A percentile compares a stretch with the other conserved stretches of the same genome.
Conservation (phyloP, 192 early-diverging fungal genomes). For the Tieghemiomyces parasiticus region DNA sequence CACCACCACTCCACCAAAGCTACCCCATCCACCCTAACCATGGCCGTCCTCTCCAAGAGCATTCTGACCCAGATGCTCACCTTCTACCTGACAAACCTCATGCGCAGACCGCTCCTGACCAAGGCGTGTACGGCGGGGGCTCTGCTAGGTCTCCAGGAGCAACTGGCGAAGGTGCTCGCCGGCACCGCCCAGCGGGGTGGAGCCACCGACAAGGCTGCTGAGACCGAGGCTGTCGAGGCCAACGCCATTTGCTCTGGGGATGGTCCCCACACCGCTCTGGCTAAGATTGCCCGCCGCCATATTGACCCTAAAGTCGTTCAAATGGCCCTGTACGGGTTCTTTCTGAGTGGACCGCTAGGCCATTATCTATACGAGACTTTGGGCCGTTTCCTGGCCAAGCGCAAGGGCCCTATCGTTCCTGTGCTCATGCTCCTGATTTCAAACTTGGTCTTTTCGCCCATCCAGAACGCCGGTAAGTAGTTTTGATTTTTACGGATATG, state of each 20-base stretch:
- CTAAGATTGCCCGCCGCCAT: slow-evolving; percentile 15
- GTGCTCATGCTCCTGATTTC: slow-evolving; percentile 55
- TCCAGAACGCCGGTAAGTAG: slow-evolving; percentile 60
- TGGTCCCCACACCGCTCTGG: not conserved
- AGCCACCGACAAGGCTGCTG: slow-evolving; percentile 25
- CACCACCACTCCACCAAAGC: too few relatives aligned
- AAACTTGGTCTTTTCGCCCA: slow-evolving; percentile 70
- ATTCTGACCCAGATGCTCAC: slow-evolving; percentile 30
- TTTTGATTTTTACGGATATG: too few relatives aligned
- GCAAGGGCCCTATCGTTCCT: slow-evolving; percentile 40
- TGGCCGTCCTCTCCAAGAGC: slow-evolving; percentile 29
- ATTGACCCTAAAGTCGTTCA: slow-evolving; percentile 54
- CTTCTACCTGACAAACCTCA: slow-evolving; percentile 43
- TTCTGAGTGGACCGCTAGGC: slow-evolving; percentile 67
- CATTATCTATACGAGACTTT: slow-evolving; percentile 65
- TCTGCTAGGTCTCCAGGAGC: slow-evolving; percentile 66
- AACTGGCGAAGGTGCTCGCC: slow-evolving; percentile 47
- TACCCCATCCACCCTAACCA: too few relatives aligned
- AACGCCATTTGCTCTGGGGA: slow-evolving; percentile 9
- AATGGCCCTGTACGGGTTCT: slow-evolving; percentile 71
- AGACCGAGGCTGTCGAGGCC: slow-evolving; percentile 17
- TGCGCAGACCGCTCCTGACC: slow-evolving; percentile 52
- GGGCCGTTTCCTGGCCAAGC: slow-evolving; percentile 55
- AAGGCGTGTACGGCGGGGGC: slow-evolving; percentile 65
- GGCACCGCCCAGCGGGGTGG: slow-evolving; percentile 27